Evolutionary conservation across 345 rosid genomes (phyloP), one percentile per base, ranked within the genome.

Genomic region (Eucalyptus erythrocorys): DNA sequence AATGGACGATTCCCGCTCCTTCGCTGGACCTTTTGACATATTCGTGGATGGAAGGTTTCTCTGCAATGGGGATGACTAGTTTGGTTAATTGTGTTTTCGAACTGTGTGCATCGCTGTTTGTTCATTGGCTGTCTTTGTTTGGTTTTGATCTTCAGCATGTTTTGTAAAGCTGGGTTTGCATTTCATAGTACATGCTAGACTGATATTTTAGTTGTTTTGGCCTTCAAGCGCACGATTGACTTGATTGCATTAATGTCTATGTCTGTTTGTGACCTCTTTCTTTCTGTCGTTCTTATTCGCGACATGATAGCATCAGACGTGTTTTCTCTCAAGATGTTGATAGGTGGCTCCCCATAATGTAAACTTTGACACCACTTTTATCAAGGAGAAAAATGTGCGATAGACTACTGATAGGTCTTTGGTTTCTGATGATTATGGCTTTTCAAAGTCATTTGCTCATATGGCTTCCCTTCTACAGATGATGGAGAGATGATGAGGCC

Each of bases 401-500:
- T 40, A 76, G 7, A 76, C 15, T 76, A 6, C 82, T 21, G 30
- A 76, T 24, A 40, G 45, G 3, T 76, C 47, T 76, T 76, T 13
- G 7, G 47, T 76, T 76, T 13, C 8, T 37, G 47, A 76, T 76
- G 2, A 21, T 59, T 87, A 3, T n/a, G 66, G 47, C 88, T 43
- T 34, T 10, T 61, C 37, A 55, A 32, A 64, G 55, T 59, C 57
- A 68, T 14, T 48, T 48, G 80, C 50, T 50, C 8, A 24, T 47
- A 45, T n/a, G 53, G 76, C 80, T 87, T 87, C 13, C 84, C 86
- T 87, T 55, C 49, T 87, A 34, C 88, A 82, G 92, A 92, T 85
- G 85, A 94, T 93, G 94, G 94, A 89, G 91, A 68, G 89, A 94
- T 92, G 93, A 88, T 86, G 90, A 90, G 85, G 88, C 89, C 87